Percentiles rank a stretch among this genome's conserved stretches.
These are phyloP conservation scores for Diversispora eburnea DNA, from an alignment of 192 early-diverging fungal genomes.

Conservation along the genomic window DNA sequence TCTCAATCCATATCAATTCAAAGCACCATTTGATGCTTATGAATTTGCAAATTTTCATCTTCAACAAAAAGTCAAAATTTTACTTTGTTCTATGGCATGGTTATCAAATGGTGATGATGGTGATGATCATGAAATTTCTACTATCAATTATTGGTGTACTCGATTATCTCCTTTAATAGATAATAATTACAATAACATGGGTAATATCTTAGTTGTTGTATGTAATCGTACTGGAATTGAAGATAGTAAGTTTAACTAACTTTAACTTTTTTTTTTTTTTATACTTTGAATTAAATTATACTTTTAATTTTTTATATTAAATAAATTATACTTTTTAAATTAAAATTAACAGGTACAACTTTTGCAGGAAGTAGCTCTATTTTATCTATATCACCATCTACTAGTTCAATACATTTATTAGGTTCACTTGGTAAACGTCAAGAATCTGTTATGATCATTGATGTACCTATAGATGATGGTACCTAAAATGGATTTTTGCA, in stretches of 20 bases:
- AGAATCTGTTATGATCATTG: constrained; percentile 7
- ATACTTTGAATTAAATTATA: background rate
- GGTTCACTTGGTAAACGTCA: background rate
- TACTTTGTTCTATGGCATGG: constrained; percentile 74
- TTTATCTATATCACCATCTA: background rate
- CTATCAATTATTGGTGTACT: constrained; percentile 16
- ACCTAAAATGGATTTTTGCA: no score
- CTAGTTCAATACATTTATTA: background rate
- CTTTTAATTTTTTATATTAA: background rate
- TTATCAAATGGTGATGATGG: constrained; percentile 27
- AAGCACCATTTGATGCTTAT: constrained; percentile 56
- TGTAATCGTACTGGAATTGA: constrained; percentile 26
- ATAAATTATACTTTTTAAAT: background rate
- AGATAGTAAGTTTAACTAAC: background rate
- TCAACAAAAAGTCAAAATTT: constrained; percentile 40
- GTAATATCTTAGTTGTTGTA: constrained; percentile 5
- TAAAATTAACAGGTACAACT: background rate
- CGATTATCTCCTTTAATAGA: background rate
- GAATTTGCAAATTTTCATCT: constrained; percentile 70
- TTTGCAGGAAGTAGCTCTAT: constrained; percentile 14
- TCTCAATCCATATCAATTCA: constrained; percentile 72
- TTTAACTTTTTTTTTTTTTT: no score
- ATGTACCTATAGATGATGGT: background rate
- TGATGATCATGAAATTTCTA: background rate
- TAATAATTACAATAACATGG: background rate